Base-by-base conservation (phyloP, 768 basidiomycete genomes). In the Paxillus ammoniavirescens region DNA sequence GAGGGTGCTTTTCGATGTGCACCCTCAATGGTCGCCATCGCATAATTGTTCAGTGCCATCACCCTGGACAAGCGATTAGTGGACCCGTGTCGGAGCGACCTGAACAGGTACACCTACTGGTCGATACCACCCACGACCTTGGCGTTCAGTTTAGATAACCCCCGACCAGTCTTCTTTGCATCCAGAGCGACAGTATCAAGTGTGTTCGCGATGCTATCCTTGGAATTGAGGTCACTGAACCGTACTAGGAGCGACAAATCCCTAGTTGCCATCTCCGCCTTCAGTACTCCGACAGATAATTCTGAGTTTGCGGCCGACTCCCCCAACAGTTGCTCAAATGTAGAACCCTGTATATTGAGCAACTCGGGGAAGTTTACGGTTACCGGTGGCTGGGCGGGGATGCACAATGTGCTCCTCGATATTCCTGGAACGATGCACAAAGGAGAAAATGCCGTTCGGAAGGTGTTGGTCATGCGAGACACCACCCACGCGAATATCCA, bases 51-150 rank as follows among this genome's bases (percentile, higher is more conserved):
- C 47, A 89, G 75, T 0, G 89, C 86, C 70, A 88, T 77, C 60
- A 91, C 82, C 42, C 87, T 91, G 17, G 30, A 43, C 31, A 4
- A 47, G 35, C 30, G 8, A 42, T 59, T 14, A 60, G 55, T 18
- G 53, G 26, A 18, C 21, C 42, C 23, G n/a, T 45, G 30, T 10
- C 26, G 8, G 28, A 21, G 2, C 36, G 28, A 26, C 12, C 21
- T 10, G 50, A 28, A 42, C 36, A 38, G 1, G 21, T 10, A n/a
- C 1, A 69, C 83, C 63, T 52, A 89, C 89, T 72, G 82, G 55
- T 92, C 90, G 2, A 91, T 84, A 0, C 87, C 81, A 33, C 88
- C 86, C 35, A 81, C 77, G n/a, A 91, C 79, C 61, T 77, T 87
- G 3, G 89, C 73, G 35, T 79, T 78, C 40, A 92, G 72, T 61